Evolutionary conservation across 1,139 yeast species (phyloP).

Genomic region (Wickerhamomyces sp.): DNA sequence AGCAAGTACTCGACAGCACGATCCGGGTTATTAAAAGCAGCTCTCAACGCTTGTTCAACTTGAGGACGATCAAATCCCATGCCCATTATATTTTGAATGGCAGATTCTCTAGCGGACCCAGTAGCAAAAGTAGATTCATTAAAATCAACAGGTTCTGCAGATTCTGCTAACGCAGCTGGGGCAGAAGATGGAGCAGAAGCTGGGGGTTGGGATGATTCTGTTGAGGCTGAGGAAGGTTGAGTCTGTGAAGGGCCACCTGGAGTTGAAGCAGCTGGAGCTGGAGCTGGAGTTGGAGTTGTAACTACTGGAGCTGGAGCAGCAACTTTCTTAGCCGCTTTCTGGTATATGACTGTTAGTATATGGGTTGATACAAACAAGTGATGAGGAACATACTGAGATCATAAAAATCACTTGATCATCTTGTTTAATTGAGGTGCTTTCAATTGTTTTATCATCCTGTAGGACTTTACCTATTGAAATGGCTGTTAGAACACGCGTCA

Average conservation of each 20-base stretch:
- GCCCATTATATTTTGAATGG: conserved; percentile 78
- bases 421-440: conserved; percentile 71
- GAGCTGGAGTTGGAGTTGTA: conserved; percentile 4
- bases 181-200: conserved; percentile 7
- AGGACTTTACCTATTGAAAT: conserved; percentile 58
- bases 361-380: neutral
- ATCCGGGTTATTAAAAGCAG: conserved; percentile 96
- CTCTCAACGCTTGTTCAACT: conserved; percentile 87
- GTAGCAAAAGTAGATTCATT: conserved; percentile 28
- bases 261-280: conserved; percentile 17
- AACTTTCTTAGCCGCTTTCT: conserved; percentile 14
- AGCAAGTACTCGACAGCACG: conserved; percentile 94
- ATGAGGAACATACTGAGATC: conserved; percentile 46
- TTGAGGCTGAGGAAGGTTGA: conserved; percentile 4
- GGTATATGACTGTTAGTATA: conserved; percentile 9
- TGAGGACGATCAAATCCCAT: conserved; percentile 93
- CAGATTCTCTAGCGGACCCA: conserved; percentile 30
- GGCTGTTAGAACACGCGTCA: conserved; percentile 1
- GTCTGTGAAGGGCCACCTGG: too few species aligned
- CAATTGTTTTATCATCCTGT: conserved; percentile 75
- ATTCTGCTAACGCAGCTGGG: conserved; percentile 22
- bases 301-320: conserved; percentile 2
- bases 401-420: conserved; percentile 91
- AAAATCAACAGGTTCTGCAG: conserved; percentile 25
- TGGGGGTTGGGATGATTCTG: conserved; percentile 1